Evolutionary conservation across 352 stramenopile species (phyloP), one percentile per base, ranked within the genome.

Genomic region (Phytophthora cryptogea): DNA sequence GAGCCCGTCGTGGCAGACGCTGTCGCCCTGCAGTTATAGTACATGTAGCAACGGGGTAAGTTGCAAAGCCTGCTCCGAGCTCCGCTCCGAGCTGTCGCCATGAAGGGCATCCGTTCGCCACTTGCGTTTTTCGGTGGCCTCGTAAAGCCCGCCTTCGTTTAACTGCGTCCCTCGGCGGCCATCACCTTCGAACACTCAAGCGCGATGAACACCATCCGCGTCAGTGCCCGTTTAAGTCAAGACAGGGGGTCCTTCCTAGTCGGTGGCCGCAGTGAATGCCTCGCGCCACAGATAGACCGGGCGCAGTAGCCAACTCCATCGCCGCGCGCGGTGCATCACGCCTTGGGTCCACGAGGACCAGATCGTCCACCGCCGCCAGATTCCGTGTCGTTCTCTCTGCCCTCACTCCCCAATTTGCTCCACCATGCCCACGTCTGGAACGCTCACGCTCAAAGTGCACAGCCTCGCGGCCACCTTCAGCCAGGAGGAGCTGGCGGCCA

Each of bases 391-490:
- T 8, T 10, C 17, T 36, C 40, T 52, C n/a, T 37, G 40, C 40
- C 39, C 6, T 54, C 63, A 72, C 16, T 80, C 75, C 56, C 45
- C 53, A 47, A 75, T 66, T 68, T 63, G 23, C 23, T 46, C 49
- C 28, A 67, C 20, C 47, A 80, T 79, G 69, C 53, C 40, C 53
- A 69, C 68, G 42, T 67, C 68, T 6, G 73, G 70, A 50, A 75
- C 63, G 35, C 68, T 83, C 8, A 41, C 47, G 30, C 70, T 80
- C 58, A 70, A 64, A 20, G 58, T 76, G 33, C 70, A 76, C 48
- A 14, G 52, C 60, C 63, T 78, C 41, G 63, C 73, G 16, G 63
- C 62, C 26, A 60, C 50, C 2, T 76, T 74, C 32, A 48, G 59
- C 6, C 59, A 73, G 23, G 44, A 61, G 7, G 54, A 72, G 8